Evolutionary conservation across 2,329 filamentous ascomycete genomes (phyloP).

Genomic region (Endoconidiophora laricicola): DNA sequence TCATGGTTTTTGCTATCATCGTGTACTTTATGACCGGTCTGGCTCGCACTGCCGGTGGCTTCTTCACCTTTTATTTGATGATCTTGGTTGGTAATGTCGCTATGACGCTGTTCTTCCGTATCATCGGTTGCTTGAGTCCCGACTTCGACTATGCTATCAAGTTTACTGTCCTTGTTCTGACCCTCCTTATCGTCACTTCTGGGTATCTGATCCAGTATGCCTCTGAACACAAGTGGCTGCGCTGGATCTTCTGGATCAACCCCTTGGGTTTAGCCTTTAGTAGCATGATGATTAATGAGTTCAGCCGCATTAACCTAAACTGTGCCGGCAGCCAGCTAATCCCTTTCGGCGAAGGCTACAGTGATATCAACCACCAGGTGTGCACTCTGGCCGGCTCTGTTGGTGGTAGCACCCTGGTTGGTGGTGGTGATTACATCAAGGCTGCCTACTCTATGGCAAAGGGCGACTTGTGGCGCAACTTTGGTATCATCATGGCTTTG

Average conservation of each 20-base stretch:
- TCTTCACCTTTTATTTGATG: constrained; percentile 62
- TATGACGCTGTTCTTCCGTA: constrained; percentile 66
- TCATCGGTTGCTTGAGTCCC: constrained; percentile 56
- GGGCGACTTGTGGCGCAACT: constrained; percentile 63
- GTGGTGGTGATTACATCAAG: constrained; percentile 52
- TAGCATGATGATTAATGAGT: constrained; percentile 76
- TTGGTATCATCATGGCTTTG: constrained; percentile 61
- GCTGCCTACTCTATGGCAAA: constrained; percentile 50
- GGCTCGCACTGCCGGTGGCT: constrained; percentile 51
- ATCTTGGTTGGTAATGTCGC: constrained; percentile 51
- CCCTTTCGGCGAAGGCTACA: constrained; percentile 53
- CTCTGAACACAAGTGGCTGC: constrained; percentile 55
- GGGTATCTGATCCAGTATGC: constrained; percentile 75
- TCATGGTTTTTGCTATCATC: constrained; percentile 55
- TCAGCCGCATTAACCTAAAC: constrained; percentile 48
- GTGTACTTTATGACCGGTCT: constrained; percentile 67
- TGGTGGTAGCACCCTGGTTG: constrained; percentile 45
- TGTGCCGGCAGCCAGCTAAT: constrained; percentile 54
- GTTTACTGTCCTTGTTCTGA: constrained; percentile 63
- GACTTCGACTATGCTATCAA: constrained; percentile 80
- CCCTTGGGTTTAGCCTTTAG: constrained; percentile 59
- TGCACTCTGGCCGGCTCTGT: constrained; percentile 63
- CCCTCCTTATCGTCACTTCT: constrained; percentile 62
- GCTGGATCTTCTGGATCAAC: constrained; percentile 70
- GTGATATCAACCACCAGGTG: constrained; percentile 56